Evolutionary conservation across 495 filamentous ascomycete genomes (phyloP).

Genomic region (Penicillium bovifimosum): DNA sequence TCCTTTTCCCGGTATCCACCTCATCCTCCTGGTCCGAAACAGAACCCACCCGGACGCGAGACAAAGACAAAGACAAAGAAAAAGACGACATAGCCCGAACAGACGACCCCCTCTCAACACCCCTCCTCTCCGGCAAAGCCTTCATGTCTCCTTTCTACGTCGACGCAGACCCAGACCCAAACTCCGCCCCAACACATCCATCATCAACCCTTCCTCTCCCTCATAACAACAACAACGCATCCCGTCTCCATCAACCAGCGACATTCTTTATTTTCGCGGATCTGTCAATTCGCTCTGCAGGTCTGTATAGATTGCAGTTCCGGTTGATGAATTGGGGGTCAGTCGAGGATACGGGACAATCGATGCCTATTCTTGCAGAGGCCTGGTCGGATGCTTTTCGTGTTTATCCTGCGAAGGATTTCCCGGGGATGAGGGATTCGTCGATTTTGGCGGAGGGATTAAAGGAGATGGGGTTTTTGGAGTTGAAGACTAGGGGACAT

Average conservation of each 20-base stretch:
- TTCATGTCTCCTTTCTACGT: conserved; percentile 41
- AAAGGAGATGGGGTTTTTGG: conserved; percentile 43
- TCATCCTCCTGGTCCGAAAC: conserved; percentile 8
- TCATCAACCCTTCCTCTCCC: conserved; percentile 34
- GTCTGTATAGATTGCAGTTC: conserved; percentile 76
- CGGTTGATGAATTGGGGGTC: conserved; percentile 67
- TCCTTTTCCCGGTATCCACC: conserved; percentile 44
- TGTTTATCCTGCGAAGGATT: conserved; percentile 95
- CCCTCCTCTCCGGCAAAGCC: conserved; percentile 37
- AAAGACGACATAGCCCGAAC: conserved; percentile 14
- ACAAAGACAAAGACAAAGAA: conserved; percentile 25
- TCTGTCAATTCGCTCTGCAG: conserved; percentile 83
- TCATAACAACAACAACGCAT: conserved; percentile 13
- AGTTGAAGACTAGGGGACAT: conserved; percentile 43
- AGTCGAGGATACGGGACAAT: conserved; percentile 49
- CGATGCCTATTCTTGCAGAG: conserved; percentile 57
- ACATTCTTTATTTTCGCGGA: conserved; percentile 93
- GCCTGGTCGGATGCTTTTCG: conserved; percentile 75
- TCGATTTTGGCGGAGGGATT: conserved; percentile 34
- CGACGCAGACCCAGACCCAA: conserved; percentile 42
- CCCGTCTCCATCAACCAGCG: conserved; percentile 25
- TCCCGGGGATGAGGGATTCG: conserved; percentile 78
- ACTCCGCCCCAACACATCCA: conserved; percentile 58
- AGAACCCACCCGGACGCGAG: conserved; percentile 44
- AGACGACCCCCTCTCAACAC: conserved; percentile 26